These are phyloP conservation scores for Macroventuria anomochaeta DNA, from an alignment of 2,329 filamentous ascomycete species.

Conservation along the genomic window DNA sequence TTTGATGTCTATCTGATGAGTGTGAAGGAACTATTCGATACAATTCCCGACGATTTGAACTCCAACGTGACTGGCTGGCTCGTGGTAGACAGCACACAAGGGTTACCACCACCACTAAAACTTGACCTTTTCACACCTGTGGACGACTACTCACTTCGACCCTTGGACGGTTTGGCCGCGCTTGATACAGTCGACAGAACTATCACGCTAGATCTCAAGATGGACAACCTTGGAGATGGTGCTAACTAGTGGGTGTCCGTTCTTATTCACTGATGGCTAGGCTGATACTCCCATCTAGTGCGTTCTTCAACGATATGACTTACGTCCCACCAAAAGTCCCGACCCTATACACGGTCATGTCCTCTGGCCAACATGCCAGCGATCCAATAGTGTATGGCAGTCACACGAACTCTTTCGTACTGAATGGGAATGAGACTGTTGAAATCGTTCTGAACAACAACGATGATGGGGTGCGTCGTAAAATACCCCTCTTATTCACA, in stretches of 20 bases:
- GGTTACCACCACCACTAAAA: slow-evolving; percentile 56
- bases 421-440: slow-evolving; percentile 68
- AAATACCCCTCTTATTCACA: slow-evolving; percentile 60
- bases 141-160: slow-evolving; percentile 74
- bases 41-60: slow-evolving; percentile 69
- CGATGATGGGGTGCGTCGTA: slow-evolving; percentile 59
- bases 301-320: slow-evolving; percentile 72
- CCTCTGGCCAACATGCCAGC: slow-evolving; percentile 56
- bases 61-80: slow-evolving; percentile 64
- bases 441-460: slow-evolving; percentile 78
- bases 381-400: slow-evolving; percentile 55
- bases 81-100: slow-evolving; percentile 57
- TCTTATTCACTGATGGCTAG: background rate
- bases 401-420: slow-evolving; percentile 64
- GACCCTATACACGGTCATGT: slow-evolving; percentile 75
- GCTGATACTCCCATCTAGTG: slow-evolving; percentile 32
- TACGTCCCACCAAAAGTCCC: slow-evolving; percentile 77
- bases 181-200: slow-evolving; percentile 66
- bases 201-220: slow-evolving; percentile 64
- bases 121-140: slow-evolving; percentile 71
- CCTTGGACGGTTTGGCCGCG: slow-evolving; percentile 67
- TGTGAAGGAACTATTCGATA: slow-evolving; percentile 63
- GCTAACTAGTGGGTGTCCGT: slow-evolving; percentile 62
- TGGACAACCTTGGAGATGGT: slow-evolving; percentile 71
- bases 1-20: background rate